Evolutionary conservation across 352 stramenopile species (phyloP), one percentile per base, ranked within the genome.

Genomic region (Phytophthora crassamura): DNA sequence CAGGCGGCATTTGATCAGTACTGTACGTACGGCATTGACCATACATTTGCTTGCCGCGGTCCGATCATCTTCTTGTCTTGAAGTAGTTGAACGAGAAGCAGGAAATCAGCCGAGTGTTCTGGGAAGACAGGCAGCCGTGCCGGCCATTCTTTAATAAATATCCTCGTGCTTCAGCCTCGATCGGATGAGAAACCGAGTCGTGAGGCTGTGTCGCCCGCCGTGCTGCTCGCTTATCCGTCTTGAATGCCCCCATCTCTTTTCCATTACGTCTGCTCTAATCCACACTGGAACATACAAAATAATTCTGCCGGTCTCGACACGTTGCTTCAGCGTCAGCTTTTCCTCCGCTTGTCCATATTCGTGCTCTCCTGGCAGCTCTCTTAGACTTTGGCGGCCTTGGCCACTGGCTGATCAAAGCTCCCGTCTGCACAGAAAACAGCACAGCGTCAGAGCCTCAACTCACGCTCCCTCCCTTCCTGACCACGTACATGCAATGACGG

Each of bases 401-500:
- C 38, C 38, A 67, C 63, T 2, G 62, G 49, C 18, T 80, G 59
- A 47, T 77, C 67, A 38, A 79, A 79, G 52, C 74, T 82, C 9
- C 74, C 74, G 46, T 82, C 74, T 82, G 42, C 47, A 51, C 20
- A 50, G 12, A 53, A 55, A 69, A 15, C 16, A 49, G 12, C n/a
- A 59, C 7, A 25, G 22, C 22, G 22, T 25, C 22, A 25, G 22
- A 25, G 22, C n/a, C n/a, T n/a, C n/a, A n/a, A n/a, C n/a, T n/a
- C n/a, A n/a, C n/a, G n/a, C n/a, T n/a, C 7, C 15, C 30, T 18
- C 14, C 7, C 35, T 34, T 11, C 25, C 25, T 45, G 4, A 61
- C 14, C 8, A 82, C 77, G 46, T 63, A 86, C 78, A 86, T n/a
- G 75, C 64, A 32, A 84, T 58, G 48, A 78, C 60, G 33, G 75